A percentile compares a stretch with the other conserved stretches of the same genome.
Conservation (phyloP, 1,284 basidiomycete genomes). For the Cutaneotrichosporon sp. region DNA sequence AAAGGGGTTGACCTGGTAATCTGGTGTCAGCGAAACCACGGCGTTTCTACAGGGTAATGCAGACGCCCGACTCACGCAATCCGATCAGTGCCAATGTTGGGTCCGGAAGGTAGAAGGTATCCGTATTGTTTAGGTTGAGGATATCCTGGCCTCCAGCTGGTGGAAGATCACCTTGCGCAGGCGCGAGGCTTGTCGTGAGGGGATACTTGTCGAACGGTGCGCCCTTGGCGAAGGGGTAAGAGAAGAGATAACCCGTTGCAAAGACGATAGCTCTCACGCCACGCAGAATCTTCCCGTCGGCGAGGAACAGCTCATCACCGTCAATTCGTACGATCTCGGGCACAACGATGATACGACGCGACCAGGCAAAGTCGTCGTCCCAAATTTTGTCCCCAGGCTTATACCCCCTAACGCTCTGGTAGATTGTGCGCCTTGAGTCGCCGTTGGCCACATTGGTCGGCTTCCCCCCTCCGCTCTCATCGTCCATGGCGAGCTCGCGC, state of each 20-base stretch:
- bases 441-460: neutral
- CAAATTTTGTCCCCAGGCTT: conserved; percentile 8
- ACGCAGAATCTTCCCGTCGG: conserved; percentile 14
- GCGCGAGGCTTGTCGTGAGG: conserved; percentile 14
- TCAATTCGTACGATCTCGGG: conserved; percentile 42
- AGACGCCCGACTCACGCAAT: conserved; percentile 41
- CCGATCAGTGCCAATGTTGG: conserved; percentile 44
- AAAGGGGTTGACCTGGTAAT: conserved; percentile 49
- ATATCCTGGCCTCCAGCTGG: conserved; percentile 21
- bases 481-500: conserved; percentile 49
- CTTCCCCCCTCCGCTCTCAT: conserved; percentile 11
- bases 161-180: conserved; percentile 9
- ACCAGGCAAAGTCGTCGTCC: conserved; percentile 31
- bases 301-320: neutral
- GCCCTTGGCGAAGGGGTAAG: conserved; percentile 44
- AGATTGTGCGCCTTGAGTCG: conserved; percentile 31
- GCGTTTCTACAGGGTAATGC: too few relatives aligned
- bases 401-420: conserved; percentile 32
- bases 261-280: conserved; percentile 48
- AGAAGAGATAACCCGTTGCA: conserved; percentile 51
- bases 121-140: conserved; percentile 16
- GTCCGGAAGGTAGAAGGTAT: conserved; percentile 45
- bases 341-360: conserved; percentile 31
- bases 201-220: conserved; percentile 20
- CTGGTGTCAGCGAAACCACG: conserved; percentile 16